phyloP scores from a whole-genome alignment of 2,329 filamentous ascomycete species.

The Orbilia oligospora region DNA sequence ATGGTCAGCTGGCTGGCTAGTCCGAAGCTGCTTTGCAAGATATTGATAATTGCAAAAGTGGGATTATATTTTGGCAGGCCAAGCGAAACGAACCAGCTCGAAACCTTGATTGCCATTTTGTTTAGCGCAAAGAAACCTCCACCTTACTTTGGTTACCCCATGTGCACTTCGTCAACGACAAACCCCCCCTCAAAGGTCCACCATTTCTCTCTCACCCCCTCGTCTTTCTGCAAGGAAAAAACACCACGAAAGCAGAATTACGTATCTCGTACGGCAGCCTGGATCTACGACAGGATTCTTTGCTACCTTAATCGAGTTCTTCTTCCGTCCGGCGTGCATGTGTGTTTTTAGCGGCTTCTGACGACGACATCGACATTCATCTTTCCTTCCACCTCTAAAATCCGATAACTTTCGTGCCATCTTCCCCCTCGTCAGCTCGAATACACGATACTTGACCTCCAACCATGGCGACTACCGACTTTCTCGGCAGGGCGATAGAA shows the following conservation, averaged over 20 bases:
- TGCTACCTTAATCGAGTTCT: slow-evolving; percentile 21
- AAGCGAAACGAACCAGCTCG: slow-evolving; percentile 37
- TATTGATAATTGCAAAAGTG: slow-evolving; percentile 35
- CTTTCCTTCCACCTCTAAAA: neutral
- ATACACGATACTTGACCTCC: slow-evolving; percentile 36
- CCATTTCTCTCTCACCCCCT: slow-evolving; percentile 19
- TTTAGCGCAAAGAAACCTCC: slow-evolving; percentile 11
- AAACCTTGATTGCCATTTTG: slow-evolving; percentile 46
- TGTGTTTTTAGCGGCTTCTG: slow-evolving; percentile 8
- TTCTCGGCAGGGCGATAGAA: slow-evolving; percentile 94
- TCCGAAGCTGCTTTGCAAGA: slow-evolving; percentile 31
- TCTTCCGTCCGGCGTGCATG: neutral
- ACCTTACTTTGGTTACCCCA: slow-evolving; percentile 29
- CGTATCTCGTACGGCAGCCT: slow-evolving; percentile 40
- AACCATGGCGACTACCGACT: slow-evolving; percentile 95
- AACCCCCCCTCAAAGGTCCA: slow-evolving; percentile 4
- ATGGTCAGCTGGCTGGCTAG: slow-evolving; percentile 21
- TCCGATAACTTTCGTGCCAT: slow-evolving; percentile 16
- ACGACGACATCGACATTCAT: slow-evolving; percentile 24
- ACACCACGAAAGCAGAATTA: slow-evolving; percentile 38
- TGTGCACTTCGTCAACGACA: slow-evolving; percentile 16
- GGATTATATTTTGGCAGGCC: slow-evolving; percentile 22
- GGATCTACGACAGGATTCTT: slow-evolving; percentile 35
- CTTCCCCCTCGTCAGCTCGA: slow-evolving; percentile 4
- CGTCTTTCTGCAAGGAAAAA: slow-evolving; percentile 11